Evolutionary conservation across 2,329 filamentous ascomycete genomes (phyloP), one percentile per base, ranked within the genome.

Genomic region (Cordyceps javanica): DNA sequence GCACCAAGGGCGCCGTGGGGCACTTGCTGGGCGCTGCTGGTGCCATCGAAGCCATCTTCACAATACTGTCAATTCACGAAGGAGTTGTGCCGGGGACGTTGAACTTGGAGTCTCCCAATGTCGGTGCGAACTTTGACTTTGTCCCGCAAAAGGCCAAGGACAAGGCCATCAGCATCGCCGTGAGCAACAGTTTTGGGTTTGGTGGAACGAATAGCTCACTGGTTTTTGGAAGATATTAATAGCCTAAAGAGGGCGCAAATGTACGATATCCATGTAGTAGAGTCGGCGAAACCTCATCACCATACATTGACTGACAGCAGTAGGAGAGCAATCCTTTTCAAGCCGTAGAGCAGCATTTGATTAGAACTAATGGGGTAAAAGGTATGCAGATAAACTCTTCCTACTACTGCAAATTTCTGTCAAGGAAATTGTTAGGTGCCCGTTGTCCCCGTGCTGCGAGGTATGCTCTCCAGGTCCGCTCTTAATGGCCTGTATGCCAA

Each of bases 161-260:
- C 54, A 86, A 83, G 62, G 69, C 77, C 2, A 83, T 97, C 11
- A 75, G 84, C 58, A 87, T 93, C 23, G 90, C 89, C 5, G 66
- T 99, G 59, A 94, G 90, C 3, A 99, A 99, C 68, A 97, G 93
- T 69, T 99, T 99, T 74, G 94, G 94, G 0, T 99, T 99, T 75
- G 94, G 94, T 11, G 94, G 94, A 16, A 97, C 93, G 1, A 99
- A 99, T 74, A 92, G 93, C 42, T 91, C 86, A 55, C 75, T 99
- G 38, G 91, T 91, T 54, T 93, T 97, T 66, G 80, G 80, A 8
- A 69, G 63, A 54, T 49, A 19, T 16, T 38, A 48, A 51, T 21
- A 28, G 25, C 8, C 50, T 41, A 26, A 39, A 49, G 16, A 36
- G 19, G 5, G 9, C 21, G n/a, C 3, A 38, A 26, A 26, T 53